A percentile compares a stretch with the other conserved stretches of the same genome.
Conservation (phyloP, 2,329 filamentous ascomycete species). For the Parafenestella ontariensis region DNA sequence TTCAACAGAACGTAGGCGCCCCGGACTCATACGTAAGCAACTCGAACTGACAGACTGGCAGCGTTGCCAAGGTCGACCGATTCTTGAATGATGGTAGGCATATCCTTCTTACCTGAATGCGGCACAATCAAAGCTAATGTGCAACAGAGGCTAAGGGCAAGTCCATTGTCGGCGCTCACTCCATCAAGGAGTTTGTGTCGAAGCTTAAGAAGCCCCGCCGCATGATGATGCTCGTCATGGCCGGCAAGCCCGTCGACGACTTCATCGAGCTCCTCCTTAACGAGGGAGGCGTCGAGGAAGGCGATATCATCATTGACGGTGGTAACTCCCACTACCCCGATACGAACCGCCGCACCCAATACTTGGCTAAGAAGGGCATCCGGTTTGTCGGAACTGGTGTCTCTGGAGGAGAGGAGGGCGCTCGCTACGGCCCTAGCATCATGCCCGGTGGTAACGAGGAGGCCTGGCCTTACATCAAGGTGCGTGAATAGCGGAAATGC, state of each 20-base stretch:
- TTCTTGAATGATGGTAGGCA: slow-evolving; percentile 75
- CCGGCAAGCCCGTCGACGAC: slow-evolving; percentile 95
- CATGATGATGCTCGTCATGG: slow-evolving; percentile 99
- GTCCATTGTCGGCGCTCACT: slow-evolving; percentile 91
- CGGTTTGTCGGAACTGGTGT: slow-evolving; percentile 97
- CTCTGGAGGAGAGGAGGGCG: slow-evolving; percentile 99
- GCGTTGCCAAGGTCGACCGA: slow-evolving; percentile 92
- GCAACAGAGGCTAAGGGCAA: slow-evolving; percentile 70
- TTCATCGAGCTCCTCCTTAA: slow-evolving; percentile 93
- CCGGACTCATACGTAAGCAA: not conserved
- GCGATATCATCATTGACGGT: slow-evolving; percentile 99
- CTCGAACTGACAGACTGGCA: slow-evolving; percentile 31
- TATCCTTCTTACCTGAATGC: not conserved
- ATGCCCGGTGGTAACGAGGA: slow-evolving; percentile 99
- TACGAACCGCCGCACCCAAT: slow-evolving; percentile 94
- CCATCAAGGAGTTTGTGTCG: slow-evolving; percentile 89
- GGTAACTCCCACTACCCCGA: slow-evolving; percentile 99
- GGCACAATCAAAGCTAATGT: slow-evolving; percentile 31
- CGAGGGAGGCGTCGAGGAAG: slow-evolving; percentile 51
- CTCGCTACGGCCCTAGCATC: slow-evolving; percentile 93
- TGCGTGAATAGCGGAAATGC: slow-evolving; percentile 9
- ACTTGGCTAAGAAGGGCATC: slow-evolving; percentile 86
- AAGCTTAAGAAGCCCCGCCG: slow-evolving; percentile 98
- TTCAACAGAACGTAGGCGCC: slow-evolving; percentile 83
- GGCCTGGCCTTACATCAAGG: slow-evolving; percentile 95